phyloP scores from a whole-genome alignment of 768 basidiomycete species.

The Chalciporus sphaerocephalus region DNA sequence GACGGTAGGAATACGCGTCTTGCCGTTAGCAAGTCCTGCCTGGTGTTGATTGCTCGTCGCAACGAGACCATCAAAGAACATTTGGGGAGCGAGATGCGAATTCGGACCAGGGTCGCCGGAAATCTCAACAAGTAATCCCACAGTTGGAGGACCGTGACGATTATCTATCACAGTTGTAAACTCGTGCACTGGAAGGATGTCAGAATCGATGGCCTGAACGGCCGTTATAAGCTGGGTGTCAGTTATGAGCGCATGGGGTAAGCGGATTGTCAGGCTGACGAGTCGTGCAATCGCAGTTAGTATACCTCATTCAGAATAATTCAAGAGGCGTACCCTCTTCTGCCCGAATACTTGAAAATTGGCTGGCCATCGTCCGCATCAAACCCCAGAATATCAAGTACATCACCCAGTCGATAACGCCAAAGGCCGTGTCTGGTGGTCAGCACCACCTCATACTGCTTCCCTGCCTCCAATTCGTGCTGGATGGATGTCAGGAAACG shows the following conservation, averaged over 20 bases:
- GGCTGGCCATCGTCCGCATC: conserved; percentile 20
- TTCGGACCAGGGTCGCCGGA: background rate
- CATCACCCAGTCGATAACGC: conserved; percentile 21
- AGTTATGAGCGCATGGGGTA: background rate
- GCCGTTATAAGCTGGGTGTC: background rate
- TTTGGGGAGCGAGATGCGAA: too few species aligned
- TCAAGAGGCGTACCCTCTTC: background rate
- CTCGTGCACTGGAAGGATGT: background rate
- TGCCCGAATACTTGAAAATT: background rate
- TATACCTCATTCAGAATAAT: conserved; percentile 7
- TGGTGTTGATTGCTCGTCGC: conserved; percentile 8
- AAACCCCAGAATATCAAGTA: conserved; percentile 21
- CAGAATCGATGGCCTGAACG: background rate
- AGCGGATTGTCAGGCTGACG: background rate
- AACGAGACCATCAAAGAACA: background rate
- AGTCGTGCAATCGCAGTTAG: conserved; percentile 11
- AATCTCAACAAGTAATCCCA: conserved; percentile 7
- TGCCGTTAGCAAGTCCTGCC: conserved; percentile 5
- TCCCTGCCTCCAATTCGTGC: conserved; percentile 15
- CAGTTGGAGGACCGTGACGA: background rate
- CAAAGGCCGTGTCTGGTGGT: conserved; percentile 26
- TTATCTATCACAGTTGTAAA: background rate
- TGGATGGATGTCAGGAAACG: background rate
- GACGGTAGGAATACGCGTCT: conserved; percentile 13
- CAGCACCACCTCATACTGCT: conserved; percentile 19